These are phyloP conservation scores for Rhodotorula sp. DNA, from an alignment of 1,284 basidiomycete genomes.

Conservation along the genomic window DNA sequence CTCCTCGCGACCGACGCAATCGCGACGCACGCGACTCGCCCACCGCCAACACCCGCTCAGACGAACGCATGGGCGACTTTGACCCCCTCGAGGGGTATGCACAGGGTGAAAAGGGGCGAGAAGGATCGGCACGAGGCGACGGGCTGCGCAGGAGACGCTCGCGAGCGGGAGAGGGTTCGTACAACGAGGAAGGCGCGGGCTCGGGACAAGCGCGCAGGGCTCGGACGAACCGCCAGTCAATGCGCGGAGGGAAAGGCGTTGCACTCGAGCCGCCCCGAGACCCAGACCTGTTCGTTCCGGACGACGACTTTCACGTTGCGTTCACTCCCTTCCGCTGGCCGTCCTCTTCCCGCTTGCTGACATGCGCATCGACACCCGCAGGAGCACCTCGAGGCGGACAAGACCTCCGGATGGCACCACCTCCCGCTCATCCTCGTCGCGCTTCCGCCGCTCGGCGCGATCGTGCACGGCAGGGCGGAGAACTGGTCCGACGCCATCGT, in stretches of 20 bases:
- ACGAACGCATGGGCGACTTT: not conserved
- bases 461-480: slow-evolving; percentile 46
- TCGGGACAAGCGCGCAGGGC: no score
- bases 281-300: slow-evolving; percentile 20
- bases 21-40: not conserved
- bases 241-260: not conserved
- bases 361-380: not conserved
- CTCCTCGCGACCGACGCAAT: not conserved
- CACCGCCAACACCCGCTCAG: not conserved
- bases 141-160: not conserved
- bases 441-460: slow-evolving; percentile 39
- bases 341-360: not conserved
- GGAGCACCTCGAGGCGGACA: slow-evolving; percentile 18
- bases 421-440: slow-evolving; percentile 43
- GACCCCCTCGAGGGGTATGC: slow-evolving; percentile 27
- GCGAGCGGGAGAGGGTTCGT: not conserved
- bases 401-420: slow-evolving; percentile 23
- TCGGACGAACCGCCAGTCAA: no score
- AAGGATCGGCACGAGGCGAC: not conserved
- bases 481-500: slow-evolving; percentile 50
- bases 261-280: slow-evolving; percentile 22
- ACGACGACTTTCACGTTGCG: slow-evolving; percentile 28
- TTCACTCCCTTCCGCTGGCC: not conserved
- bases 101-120: not conserved
- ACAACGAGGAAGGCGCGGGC: not conserved